Base-by-base conservation (phyloP, 768 basidiomycete genomes). In the Antrodiella citrinella region DNA sequence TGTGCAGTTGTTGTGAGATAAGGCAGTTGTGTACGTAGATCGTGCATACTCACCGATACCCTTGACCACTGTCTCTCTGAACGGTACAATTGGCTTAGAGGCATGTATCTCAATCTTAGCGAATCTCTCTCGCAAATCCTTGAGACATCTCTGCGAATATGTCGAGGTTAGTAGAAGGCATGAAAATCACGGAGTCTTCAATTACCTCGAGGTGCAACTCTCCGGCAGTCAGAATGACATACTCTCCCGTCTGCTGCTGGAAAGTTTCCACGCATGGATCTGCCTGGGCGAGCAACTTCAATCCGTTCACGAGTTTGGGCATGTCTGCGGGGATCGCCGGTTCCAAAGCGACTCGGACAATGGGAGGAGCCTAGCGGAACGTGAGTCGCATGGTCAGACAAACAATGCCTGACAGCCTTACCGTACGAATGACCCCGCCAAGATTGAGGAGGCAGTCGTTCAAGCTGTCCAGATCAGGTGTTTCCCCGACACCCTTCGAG, bases 211-310 rank as follows among this genome's bases (percentile, higher is more conserved):
- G 70, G 66, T 98, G 96, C 43, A 99, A 69, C 62, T 98, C 95
- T 25, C 96, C 96, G 1, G 96, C 96, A 2, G 90, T 90, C 52
- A 97, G 67, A 55, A 99, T 96, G 50, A 99, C 96, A 65, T 96
- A 87, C 65, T 99, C 96, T 25, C 96, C 96, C 0, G 94, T 96
- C 59, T 91, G 81, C 66, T 98, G 96, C 57, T 97, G 93, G 65
- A 97, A 93, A 0, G 90, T 94, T 63, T 98, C 92, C 3, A 95
- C 94, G 56, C 93, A 98, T 1, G 96, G 95, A 69, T 98, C 96
- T 3, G 93, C 86, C 62, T 97, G 94, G 57, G 85, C 87, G 26
- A 99, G 79, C 11, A 98, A 72, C 56, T 86, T 88, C 49, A 99
- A 71, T 1, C 96, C 96, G 30, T 75, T 76, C 42, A 98, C 76